Evolutionary conservation across 768 basidiomycete species (phyloP).

Genomic region (Serendipita sp.): DNA sequence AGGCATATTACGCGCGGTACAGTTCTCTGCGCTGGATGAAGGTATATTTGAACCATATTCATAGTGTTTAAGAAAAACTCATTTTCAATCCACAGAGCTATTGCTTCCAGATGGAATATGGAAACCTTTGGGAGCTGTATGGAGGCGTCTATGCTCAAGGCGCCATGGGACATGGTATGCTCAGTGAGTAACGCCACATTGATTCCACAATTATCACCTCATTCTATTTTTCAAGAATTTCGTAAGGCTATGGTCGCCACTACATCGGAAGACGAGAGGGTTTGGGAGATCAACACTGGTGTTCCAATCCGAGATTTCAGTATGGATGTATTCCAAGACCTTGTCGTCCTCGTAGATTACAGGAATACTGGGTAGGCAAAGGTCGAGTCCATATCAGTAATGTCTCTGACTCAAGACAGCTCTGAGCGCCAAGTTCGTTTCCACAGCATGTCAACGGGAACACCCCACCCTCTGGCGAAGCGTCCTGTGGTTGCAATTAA

Average conservation of each 20-base stretch:
- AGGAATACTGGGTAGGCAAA: neutral
- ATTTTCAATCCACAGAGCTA: neutral
- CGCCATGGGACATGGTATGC: neutral
- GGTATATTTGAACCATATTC: neutral
- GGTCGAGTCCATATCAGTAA: neutral
- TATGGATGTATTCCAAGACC: conserved; percentile 3
- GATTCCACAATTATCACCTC: neutral
- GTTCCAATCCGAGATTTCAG: neutral
- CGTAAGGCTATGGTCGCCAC: neutral
- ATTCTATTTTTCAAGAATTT: neutral
- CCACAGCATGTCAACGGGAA: neutral
- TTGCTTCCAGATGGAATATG: neutral
- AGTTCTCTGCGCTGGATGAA: neutral
- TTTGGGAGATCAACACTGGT: neutral
- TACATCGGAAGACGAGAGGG: neutral
- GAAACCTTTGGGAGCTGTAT: neutral
- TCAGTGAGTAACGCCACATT: neutral
- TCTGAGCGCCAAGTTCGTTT: neutral
- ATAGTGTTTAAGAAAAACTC: neutral
- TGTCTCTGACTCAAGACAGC: neutral
- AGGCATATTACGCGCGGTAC: neutral
- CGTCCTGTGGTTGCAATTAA: neutral
- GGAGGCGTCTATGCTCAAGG: neutral
- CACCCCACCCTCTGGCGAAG: neutral
- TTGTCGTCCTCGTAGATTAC: neutral